A percentile compares a stretch with the other conserved stretches of the same genome.
Conservation (phyloP, 2,329 filamentous ascomycete species). For the Penicillium sp. region DNA sequence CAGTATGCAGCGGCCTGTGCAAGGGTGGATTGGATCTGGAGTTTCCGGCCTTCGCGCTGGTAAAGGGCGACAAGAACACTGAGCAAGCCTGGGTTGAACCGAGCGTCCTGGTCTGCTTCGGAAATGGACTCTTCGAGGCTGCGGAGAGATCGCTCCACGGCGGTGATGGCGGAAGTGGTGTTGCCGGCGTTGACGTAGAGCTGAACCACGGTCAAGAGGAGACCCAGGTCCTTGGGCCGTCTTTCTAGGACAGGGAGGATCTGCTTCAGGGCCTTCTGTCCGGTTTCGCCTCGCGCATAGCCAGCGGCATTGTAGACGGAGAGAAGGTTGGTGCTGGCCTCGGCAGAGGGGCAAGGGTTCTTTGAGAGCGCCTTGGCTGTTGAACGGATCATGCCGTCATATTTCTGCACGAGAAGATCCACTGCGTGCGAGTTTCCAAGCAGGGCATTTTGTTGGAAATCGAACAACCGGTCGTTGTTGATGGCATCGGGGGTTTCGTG, state of each 20-base stretch:
- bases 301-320: conserved; percentile 73
- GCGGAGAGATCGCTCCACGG: conserved; percentile 73
- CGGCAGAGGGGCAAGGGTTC: conserved; percentile 49
- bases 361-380: conserved; percentile 52
- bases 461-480: conserved; percentile 57
- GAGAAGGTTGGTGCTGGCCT: conserved; percentile 53
- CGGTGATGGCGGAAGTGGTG: conserved; percentile 67
- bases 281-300: conserved; percentile 57
- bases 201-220: conserved; percentile 76
- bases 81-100: conserved; percentile 81
- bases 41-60: conserved; percentile 68
- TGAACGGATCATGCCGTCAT: conserved; percentile 56
- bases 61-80: conserved; percentile 79
- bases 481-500: conserved; percentile 48
- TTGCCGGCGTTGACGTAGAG: conserved; percentile 73
- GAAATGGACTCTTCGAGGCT: conserved; percentile 63
- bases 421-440: conserved; percentile 55
- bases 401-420: conserved; percentile 61
- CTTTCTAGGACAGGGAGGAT: conserved; percentile 69
- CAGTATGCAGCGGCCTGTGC: conserved; percentile 79
- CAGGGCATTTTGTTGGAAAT: conserved; percentile 56
- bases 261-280: conserved; percentile 66
- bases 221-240: conserved; percentile 74
- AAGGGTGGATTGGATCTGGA: conserved; percentile 69
- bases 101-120: conserved; percentile 63